Conservation (phyloP, 164 flowering plant genomes). For the Aristolochia contorta region DNA sequence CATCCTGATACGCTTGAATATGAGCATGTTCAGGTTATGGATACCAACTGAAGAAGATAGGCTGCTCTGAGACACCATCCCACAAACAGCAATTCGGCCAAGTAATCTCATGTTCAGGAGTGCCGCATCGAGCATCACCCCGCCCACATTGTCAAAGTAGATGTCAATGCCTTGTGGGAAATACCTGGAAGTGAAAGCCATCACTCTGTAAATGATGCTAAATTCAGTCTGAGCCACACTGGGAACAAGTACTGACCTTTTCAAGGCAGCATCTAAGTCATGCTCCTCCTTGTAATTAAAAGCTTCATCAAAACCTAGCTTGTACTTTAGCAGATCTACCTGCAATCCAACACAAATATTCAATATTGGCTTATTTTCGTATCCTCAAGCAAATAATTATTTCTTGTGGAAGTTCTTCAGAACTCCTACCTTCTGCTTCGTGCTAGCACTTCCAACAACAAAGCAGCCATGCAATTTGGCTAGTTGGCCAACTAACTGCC, state of each 20-base stretch:
- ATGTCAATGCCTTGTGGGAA: slow-evolving; percentile 66
- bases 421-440: slow-evolving; percentile 35
- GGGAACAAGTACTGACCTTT: slow-evolving; percentile 26
- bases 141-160: slow-evolving; percentile 67
- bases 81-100: slow-evolving; percentile 56
- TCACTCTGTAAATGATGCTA: neutral
- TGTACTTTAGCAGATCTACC: slow-evolving; percentile 50
- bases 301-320: slow-evolving; percentile 50
- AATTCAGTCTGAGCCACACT: neutral
- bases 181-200: slow-evolving; percentile 21
- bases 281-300: slow-evolving; percentile 59
- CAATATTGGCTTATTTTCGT: neutral
- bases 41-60: slow-evolving; percentile 25
- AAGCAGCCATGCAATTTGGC: slow-evolving; percentile 76
- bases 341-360: slow-evolving; percentile 5
- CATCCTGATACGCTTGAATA: slow-evolving; percentile 33
- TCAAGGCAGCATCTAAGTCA: slow-evolving; percentile 38
- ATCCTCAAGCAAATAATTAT: neutral
- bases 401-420: neutral
- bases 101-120: slow-evolving; percentile 49
- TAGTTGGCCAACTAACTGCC: slow-evolving; percentile 77
- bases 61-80: slow-evolving; percentile 42
- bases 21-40: slow-evolving; percentile 25
- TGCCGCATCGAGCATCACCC: slow-evolving; percentile 55
- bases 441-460: slow-evolving; percentile 79